Percentiles rank a stretch among this genome's conserved stretches.
Conservation (phyloP, 2,329 filamentous ascomycete genomes). For the Diaporthe ampelina region DNA sequence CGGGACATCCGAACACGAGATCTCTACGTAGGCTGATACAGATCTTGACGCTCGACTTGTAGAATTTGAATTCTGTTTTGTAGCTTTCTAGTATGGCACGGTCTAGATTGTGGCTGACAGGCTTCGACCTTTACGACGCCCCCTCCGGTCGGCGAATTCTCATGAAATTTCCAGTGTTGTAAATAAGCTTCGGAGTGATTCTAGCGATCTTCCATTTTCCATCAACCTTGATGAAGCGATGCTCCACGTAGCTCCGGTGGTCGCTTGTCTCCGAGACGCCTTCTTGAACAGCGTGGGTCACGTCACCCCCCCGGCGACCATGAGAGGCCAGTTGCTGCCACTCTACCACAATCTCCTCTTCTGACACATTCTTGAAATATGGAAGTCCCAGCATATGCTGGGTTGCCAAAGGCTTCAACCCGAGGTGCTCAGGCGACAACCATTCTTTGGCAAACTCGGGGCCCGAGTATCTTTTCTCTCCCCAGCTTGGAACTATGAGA, state of each 20-base stretch:
- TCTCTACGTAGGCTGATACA: no score
- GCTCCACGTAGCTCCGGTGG: conserved; percentile 12
- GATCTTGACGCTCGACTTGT: not conserved
- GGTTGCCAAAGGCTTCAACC: conserved; percentile 3
- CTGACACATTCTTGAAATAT: conserved; percentile 6
- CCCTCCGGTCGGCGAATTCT: not conserved
- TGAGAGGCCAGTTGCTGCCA: conserved; percentile 17
- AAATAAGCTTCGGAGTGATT: not conserved
- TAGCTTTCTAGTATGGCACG: no score
- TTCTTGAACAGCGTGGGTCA: not conserved
- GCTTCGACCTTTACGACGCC: not conserved
- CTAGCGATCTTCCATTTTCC: conserved; percentile 10
- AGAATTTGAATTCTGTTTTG: not conserved
- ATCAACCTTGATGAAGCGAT: conserved; percentile 3
- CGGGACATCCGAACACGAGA: not conserved
- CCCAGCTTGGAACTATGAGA: conserved; percentile 5
- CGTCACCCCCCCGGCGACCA: not conserved
- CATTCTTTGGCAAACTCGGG: conserved; percentile 4
- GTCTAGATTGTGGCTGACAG: not conserved
- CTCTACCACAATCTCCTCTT: conserved; percentile 14
- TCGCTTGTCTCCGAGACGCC: not conserved
- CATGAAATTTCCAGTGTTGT: conserved; percentile 22
- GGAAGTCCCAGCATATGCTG: not conserved
- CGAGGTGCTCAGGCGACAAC: conserved; percentile 6
- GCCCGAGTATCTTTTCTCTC: not conserved